phyloP scores from a whole-genome alignment of 1,284 basidiomycete species.

The Fomitopsis palustris region DNA sequence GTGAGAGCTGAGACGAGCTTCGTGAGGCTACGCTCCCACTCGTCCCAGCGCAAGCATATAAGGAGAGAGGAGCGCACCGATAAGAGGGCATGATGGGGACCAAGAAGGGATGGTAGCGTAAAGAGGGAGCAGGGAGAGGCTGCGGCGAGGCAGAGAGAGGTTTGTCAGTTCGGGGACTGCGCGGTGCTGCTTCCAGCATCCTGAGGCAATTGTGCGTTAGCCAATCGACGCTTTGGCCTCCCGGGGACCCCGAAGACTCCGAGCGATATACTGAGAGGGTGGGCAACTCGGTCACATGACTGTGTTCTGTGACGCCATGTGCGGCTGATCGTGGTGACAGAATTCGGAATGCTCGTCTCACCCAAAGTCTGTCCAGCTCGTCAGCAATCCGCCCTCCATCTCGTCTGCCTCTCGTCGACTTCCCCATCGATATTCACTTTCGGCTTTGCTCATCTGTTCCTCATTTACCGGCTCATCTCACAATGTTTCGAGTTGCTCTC shows the following conservation, averaged over 20 bases:
- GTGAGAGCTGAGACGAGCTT: slow-evolving; percentile 31
- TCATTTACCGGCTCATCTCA: neutral
- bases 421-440: neutral
- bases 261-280: neutral
- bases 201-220: slow-evolving; percentile 32
- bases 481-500: slow-evolving; percentile 22
- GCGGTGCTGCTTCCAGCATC: slow-evolving; percentile 8
- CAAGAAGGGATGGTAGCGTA: slow-evolving; percentile 1
- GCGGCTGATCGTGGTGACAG: neutral
- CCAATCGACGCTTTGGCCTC: slow-evolving; percentile 27
- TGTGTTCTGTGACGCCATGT: slow-evolving; percentile 7
- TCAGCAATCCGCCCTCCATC: neutral
- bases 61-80: neutral
- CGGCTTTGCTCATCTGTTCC: neutral
- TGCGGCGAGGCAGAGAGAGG: slow-evolving; percentile 1
- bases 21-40: slow-evolving; percentile 48
- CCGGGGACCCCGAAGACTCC: neutral
- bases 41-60: slow-evolving; percentile 19
- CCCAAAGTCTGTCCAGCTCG: neutral
- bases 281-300: neutral
- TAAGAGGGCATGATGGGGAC: neutral
- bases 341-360: neutral
- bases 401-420: neutral
- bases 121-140: neutral
- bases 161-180: slow-evolving; percentile 2